A percentile compares a stretch with the other conserved stretches of the same genome.
phyloP scores from a whole-genome alignment of 306 rosid species.

The Castanopsis chinensis region DNA sequence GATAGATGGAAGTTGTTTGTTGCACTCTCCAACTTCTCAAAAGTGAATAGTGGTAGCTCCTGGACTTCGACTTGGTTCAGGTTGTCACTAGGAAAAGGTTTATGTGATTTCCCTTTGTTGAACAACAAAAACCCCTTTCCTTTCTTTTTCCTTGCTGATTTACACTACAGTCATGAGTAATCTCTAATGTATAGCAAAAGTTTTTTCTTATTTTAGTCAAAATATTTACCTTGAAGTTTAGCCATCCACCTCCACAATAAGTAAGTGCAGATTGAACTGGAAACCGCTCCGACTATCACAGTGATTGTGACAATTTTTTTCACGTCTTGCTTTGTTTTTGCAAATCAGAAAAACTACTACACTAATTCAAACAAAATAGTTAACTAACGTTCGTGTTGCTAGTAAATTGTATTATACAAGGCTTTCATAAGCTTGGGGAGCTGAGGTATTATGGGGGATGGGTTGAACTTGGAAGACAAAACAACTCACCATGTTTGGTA shows the following conservation, averaged over 20 bases:
- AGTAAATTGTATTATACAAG: neutral
- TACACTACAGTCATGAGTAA: neutral
- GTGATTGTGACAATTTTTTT: neutral
- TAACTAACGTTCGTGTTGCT: too few species aligned
- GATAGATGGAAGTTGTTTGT: conserved; percentile 21
- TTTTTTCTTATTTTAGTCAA: neutral
- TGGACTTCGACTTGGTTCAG: conserved; percentile 15
- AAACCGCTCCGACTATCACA: conserved; percentile 2
- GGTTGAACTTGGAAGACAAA: neutral
- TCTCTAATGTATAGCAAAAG: neutral
- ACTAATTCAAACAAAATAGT: too few species aligned
- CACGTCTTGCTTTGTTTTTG: neutral
- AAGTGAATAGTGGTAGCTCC: conserved; percentile 23
- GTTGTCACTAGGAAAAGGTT: neutral
- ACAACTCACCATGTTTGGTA: neutral
- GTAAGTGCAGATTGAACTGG: conserved; percentile 1
- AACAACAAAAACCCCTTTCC: neutral
- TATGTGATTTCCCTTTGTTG: neutral
- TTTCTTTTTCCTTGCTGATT: neutral
- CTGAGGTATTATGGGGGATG: too few species aligned
- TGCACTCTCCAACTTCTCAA: conserved; percentile 17
- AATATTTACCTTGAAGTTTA: conserved; percentile 4
- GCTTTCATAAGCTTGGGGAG: neutral
- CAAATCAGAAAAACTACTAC: neutral
- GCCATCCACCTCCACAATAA: conserved; percentile 17